Evolutionary conservation across 1,284 basidiomycete genomes (phyloP).

Genomic region (Heterobasidion parviporum): DNA sequence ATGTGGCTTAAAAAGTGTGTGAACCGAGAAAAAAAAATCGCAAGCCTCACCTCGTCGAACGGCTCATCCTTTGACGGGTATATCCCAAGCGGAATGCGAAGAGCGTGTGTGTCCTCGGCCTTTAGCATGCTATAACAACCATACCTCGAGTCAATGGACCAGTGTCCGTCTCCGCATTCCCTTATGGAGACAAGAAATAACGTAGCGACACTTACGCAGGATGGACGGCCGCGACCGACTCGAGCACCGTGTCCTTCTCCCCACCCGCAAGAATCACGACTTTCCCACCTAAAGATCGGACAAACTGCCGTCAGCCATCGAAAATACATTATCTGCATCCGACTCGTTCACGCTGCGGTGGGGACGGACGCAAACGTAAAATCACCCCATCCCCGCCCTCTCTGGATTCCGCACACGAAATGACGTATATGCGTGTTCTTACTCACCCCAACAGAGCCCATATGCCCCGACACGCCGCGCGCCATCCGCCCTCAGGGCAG

Average conservation of each 20-base stretch:
- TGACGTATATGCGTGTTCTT: background rate
- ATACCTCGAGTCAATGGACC: background rate
- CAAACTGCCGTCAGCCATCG: background rate
- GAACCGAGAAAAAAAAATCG: background rate
- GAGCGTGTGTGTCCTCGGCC: slow-evolving; percentile 38
- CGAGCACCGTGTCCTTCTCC: slow-evolving; percentile 30
- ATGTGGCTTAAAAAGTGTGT: background rate
- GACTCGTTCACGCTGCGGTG: background rate
- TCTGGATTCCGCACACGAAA: background rate
- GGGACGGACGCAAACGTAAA: background rate
- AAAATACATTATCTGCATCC: background rate
- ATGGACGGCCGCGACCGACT: slow-evolving; percentile 44
- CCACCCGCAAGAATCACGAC: slow-evolving; percentile 35
- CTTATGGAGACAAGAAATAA: background rate
- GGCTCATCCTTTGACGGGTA: slow-evolving; percentile 60
- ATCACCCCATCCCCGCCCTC: background rate
- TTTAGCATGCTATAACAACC: slow-evolving; percentile 41
- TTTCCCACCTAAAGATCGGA: slow-evolving; percentile 39
- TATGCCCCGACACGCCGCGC: slow-evolving; percentile 40
- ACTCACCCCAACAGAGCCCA: slow-evolving; percentile 54
- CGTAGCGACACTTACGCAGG: slow-evolving; percentile 36
- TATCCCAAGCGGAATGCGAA: slow-evolving; percentile 49
- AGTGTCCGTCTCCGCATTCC: too few species aligned
- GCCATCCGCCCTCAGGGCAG: slow-evolving; percentile 36
- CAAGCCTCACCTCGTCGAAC: slow-evolving; percentile 35